Base-by-base conservation (phyloP, 192 early-diverging fungal species). In the Phlyctochytrium planicorne region DNA sequence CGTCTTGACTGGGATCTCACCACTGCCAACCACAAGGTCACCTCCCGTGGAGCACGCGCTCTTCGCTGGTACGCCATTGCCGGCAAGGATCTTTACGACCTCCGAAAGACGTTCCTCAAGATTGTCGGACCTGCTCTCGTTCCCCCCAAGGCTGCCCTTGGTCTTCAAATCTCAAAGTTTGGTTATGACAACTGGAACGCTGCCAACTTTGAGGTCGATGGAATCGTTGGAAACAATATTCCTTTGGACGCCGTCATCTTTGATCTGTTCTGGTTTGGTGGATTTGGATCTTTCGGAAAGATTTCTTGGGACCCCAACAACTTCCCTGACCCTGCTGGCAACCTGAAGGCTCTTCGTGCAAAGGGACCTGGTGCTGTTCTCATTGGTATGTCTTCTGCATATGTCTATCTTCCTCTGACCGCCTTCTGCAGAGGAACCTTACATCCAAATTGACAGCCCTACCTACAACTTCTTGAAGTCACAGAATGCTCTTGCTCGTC, bases 221-320 rank as follows among this genome's bases (percentile, higher is more conserved):
- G 30, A 30, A 35, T 59, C 34, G 30, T 33, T 14, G 35, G n/a
- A 14, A 35, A 27, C 30, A 50, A 50, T 2, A 60, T 68, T 30
- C 66, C 66, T 10, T 37, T 68, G 16, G 66, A 68, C 59, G 66
- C 53, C 23, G 59, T 68, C 10, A 35, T 68, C 29, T 35, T 68
- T 10, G 66, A 68, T 52, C 29, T 68, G 17, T 36, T 25, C 24
- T 68, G 66, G 66, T 68, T 50, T 32, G 33, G 35, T 23, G 66
- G 66, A 0, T 35, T 34, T 34, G 60, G 31, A 17, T 34, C 30
- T 30, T 34, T 68, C 30, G 66, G 66, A 4, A 20, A 33, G 24
- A 25, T 68, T 4, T 32, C 35, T 34, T 68, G 66, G 66, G 47
- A 68, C 36, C 12, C n/a, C 24, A 34, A 3, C 12, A 37, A 30